Evolutionary conservation across 306 rosid genomes (phyloP).

Genomic region (Parietaria judaica): DNA sequence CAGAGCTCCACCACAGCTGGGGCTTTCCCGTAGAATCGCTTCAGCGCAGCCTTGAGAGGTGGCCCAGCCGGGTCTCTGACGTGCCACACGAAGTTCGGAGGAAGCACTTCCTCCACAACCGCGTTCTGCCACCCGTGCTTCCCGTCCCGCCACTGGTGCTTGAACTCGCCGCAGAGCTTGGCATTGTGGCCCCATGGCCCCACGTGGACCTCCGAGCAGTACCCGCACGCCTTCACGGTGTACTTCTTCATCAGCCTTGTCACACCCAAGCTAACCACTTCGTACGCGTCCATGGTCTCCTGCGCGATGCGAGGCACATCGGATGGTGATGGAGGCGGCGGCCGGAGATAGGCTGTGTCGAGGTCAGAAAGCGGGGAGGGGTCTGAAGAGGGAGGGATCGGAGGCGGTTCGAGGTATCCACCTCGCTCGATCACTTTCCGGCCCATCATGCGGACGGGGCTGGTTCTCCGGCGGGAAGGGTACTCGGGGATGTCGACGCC

Average conservation of each 20-base stretch:
- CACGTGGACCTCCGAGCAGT: conserved; percentile 96
- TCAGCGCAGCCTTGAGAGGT: conserved; percentile 52
- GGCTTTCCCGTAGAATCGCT: conserved; percentile 80
- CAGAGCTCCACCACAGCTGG: conserved; percentile 88
- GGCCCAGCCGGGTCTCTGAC: conserved; percentile 64
- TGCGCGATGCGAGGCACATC: conserved; percentile 64
- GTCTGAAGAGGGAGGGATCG: conserved; percentile 38
- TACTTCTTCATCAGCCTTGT: conserved; percentile 72
- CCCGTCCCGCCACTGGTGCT: conserved; percentile 99
- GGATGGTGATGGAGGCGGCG: conserved; percentile 41
- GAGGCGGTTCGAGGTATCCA: conserved; percentile 65
- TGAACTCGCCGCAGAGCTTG: conserved; percentile 88
- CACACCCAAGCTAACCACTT: conserved; percentile 59
- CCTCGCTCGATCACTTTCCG: conserved; percentile 70
- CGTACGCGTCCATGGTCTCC: conserved; percentile 65
- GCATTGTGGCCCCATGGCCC: conserved; percentile 99
- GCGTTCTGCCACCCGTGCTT: conserved; percentile 99
- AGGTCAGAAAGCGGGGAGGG: conserved; percentile 48
- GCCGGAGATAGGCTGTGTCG: conserved; percentile 63
- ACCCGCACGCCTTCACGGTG: conserved; percentile 87
- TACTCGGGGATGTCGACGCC: conserved; percentile 89
- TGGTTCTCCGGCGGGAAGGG: conserved; percentile 87
- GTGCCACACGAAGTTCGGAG: conserved; percentile 92
- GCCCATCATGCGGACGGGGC: conserved; percentile 68
- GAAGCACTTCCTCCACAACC: conserved; percentile 69